phyloP scores from a whole-genome alignment of 2,329 filamentous ascomycete genomes.

The Arthrobotrys conoides region DNA sequence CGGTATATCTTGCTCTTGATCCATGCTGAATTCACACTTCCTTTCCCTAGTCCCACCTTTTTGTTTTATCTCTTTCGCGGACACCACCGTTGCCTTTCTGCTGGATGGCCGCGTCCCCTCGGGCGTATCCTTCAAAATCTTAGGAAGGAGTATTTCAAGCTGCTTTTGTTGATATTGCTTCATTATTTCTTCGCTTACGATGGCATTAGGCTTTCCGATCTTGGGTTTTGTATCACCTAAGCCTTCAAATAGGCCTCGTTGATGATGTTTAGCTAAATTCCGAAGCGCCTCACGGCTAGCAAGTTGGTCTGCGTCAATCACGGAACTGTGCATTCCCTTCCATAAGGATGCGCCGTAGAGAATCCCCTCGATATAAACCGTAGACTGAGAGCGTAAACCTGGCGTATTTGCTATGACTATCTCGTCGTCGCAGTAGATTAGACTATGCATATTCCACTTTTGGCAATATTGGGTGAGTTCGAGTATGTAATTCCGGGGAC shows the following conservation, averaged over 20 bases:
- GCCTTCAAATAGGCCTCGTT: neutral
- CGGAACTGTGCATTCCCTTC: neutral
- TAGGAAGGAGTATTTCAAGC: slow-evolving; percentile 4
- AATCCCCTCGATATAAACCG: neutral
- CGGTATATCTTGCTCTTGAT: slow-evolving; percentile 1
- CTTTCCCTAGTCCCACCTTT: neutral
- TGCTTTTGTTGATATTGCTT: slow-evolving; percentile 10
- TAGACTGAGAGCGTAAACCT: neutral
- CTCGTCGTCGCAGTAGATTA: neutral
- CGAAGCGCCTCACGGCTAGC: slow-evolving; percentile 23
- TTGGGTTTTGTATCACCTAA: neutral
- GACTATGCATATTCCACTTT: neutral
- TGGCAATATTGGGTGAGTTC: neutral
- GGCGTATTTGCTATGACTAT: neutral
- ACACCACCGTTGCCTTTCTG: neutral
- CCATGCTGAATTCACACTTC: neutral
- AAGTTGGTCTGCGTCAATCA: neutral
- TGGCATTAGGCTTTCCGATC: neutral
- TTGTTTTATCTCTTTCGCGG: neutral
- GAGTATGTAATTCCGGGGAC: neutral
- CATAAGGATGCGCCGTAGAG: slow-evolving; percentile 13
- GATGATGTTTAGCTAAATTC: slow-evolving; percentile 10
- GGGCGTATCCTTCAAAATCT: neutral
- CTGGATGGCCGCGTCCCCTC: neutral
- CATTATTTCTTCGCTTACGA: neutral